Evolutionary conservation across 768 basidiomycete species (phyloP), one percentile per base, ranked within the genome.

Genomic region (Cytidiella melzeri): DNA sequence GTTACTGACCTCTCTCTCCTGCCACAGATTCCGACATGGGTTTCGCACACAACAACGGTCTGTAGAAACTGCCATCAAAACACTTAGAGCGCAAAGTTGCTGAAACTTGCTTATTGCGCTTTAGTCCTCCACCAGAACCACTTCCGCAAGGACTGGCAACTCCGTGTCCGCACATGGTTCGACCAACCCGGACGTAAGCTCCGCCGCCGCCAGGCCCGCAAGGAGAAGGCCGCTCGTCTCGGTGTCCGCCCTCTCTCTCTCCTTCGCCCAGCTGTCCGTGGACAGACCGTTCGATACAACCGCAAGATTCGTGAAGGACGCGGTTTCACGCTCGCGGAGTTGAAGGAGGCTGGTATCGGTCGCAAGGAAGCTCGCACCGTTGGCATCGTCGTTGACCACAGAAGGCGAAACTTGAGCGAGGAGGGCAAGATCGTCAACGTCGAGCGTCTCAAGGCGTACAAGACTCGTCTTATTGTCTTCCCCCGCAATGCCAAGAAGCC

Each of bases 141-240:
- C 69, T 93, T 93, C 81, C 90, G 83, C 77, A 98, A 98, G 84
- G 94, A 98, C 70, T 98, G 94, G 94, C 95, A 98, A 72, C 80
- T 84, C 65, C 87, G 87, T 57, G 92, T 95, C 61, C 86, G 86
- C 71, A 95, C 92, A 66, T 93, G 94, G 94, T 98, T 98, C 69
- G 89, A 98, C 77, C 96, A 99, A 74, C 92, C 96, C 50, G 95
- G 94, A 43, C 88, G 90, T 67, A 98, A 98, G 75, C 87, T 93
- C 69, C 88, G 91, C 69, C 81, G 96, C 67, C 88, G 96, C 68
- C 83, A 76, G 41, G 92, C 93, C 39, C 90, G 96, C 72, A 86
- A 92, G 71, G 74, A 75, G 60, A 98, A 96, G 76, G 92, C 92
- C 50, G 80, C 92, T 41, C 68, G 81, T 53, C 86, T 96, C 50